Conservation (phyloP, 1,284 basidiomycete genomes). For the Dichomitus squalens region DNA sequence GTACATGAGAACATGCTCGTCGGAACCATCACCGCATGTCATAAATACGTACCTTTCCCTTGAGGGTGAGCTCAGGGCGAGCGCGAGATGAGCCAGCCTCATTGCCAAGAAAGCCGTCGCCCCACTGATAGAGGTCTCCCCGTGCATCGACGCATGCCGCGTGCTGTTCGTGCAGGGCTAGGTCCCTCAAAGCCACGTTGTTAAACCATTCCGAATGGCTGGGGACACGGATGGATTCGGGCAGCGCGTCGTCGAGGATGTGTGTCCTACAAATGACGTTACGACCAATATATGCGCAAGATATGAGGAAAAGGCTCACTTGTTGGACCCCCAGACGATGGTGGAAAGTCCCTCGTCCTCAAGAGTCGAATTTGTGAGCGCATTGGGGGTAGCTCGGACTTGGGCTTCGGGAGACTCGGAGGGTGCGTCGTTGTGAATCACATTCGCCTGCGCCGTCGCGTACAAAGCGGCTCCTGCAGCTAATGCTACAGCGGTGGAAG, state of each 20-base stretch:
- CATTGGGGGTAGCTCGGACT: neutral
- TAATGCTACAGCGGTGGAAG: slow-evolving; percentile 20
- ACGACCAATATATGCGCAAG: neutral
- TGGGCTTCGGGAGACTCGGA: neutral
- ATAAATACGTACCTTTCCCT: slow-evolving; percentile 65
- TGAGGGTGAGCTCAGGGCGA: slow-evolving; percentile 55
- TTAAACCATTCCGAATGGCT: slow-evolving; percentile 56
- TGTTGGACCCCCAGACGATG: slow-evolving; percentile 62
- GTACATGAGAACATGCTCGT: neutral
- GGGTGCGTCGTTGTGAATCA: slow-evolving; percentile 34
- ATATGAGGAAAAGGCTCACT: slow-evolving; percentile 35
- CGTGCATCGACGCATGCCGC: slow-evolving; percentile 84
- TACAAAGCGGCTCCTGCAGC: slow-evolving; percentile 27
- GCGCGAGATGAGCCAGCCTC: slow-evolving; percentile 28
- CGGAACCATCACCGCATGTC: neutral
- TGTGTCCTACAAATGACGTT: slow-evolving; percentile 39
- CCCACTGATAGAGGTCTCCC: slow-evolving; percentile 93
- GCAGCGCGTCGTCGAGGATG: slow-evolving; percentile 35
- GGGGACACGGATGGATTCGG: slow-evolving; percentile 50
- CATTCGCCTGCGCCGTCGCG: slow-evolving; percentile 1
- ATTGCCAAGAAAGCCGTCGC: slow-evolving; percentile 59
- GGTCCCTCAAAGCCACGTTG: slow-evolving; percentile 72
- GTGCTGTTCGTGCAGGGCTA: slow-evolving; percentile 74
- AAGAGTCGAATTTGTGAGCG: neutral
- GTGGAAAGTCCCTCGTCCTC: slow-evolving; percentile 37